phyloP scores from a whole-genome alignment of 2,329 filamentous ascomycete genomes.

The Botrytis pseudocinerea region DNA sequence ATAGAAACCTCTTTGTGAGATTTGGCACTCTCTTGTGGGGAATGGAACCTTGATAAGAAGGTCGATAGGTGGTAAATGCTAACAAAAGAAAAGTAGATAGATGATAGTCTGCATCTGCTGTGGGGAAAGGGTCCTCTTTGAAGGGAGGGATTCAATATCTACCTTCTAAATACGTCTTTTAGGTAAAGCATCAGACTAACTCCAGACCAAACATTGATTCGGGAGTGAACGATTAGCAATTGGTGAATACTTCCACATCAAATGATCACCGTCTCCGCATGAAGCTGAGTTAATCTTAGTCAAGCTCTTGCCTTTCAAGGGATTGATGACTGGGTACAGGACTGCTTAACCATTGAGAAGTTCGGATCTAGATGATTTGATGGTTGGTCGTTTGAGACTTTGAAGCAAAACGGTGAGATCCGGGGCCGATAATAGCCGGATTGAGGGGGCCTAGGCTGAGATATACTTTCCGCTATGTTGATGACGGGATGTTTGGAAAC shows the following conservation, averaged over 20 bases:
- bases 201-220: not conserved
- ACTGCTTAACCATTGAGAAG: not conserved
- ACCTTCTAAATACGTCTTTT: not conserved
- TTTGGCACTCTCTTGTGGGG: conserved; percentile 15
- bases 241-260: conserved; percentile 17
- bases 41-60: conserved; percentile 3
- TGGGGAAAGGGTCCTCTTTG: conserved; percentile 9
- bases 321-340: not conserved
- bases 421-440: conserved; percentile 17
- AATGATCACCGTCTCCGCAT: conserved; percentile 8
- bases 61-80: not conserved
- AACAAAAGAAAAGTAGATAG: not conserved
- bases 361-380: conserved; percentile 1
- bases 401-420: conserved; percentile 8
- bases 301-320: conserved; percentile 17
- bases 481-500: not conserved
- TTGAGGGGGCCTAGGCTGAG: not conserved
- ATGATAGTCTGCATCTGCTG: not conserved
- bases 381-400: not conserved
- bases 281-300: conserved; percentile 18
- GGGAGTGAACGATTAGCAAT: conserved; percentile 1
- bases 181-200: not conserved
- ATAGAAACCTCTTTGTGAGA: conserved; percentile 12
- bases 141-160: conserved; percentile 4
- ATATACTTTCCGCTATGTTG: not conserved